These are phyloP conservation scores for Crithidia bombi DNA, from an alignment of 208 protist genomes.

Conservation along the genomic window DNA sequence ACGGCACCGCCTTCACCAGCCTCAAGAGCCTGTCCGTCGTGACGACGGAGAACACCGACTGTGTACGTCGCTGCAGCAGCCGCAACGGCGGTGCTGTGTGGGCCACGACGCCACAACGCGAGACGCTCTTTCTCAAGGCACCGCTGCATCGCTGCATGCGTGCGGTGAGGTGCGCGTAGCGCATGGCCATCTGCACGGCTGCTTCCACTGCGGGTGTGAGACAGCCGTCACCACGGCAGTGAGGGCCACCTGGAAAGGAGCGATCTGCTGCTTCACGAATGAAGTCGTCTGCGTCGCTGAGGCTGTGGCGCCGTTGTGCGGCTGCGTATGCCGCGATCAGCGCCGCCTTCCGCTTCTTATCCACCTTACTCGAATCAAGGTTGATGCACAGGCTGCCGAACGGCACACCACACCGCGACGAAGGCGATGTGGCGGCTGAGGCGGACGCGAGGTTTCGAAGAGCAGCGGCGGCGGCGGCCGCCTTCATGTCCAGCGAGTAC, in stretches of 20 bases:
- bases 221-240: neutral
- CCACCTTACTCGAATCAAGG: neutral
- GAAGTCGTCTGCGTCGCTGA: neutral
- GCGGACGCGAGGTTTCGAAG: neutral
- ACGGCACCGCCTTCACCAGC: constrained; percentile 23
- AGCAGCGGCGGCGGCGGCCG: neutral
- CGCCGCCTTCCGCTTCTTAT: constrained; percentile 6
- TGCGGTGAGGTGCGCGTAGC: constrained; percentile 17
- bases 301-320: neutral
- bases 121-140: neutral
- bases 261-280: neutral
- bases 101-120: neutral
- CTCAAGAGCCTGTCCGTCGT: constrained; percentile 2
- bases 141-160: constrained; percentile 12
- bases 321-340: neutral
- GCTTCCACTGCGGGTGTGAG: constrained; percentile 18
- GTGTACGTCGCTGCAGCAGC: constrained; percentile 7
- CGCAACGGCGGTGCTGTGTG: neutral
- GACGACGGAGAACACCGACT: constrained; percentile 32
- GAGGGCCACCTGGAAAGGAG: neutral
- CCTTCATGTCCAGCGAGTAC: constrained; percentile 8
- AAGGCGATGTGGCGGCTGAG: neutral
- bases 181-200: constrained; percentile 20
- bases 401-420: neutral
- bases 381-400: neutral